These are phyloP conservation scores for Hypoxylon sp. DNA, from an alignment of 2,329 filamentous ascomycete species.

Conservation along the genomic window DNA sequence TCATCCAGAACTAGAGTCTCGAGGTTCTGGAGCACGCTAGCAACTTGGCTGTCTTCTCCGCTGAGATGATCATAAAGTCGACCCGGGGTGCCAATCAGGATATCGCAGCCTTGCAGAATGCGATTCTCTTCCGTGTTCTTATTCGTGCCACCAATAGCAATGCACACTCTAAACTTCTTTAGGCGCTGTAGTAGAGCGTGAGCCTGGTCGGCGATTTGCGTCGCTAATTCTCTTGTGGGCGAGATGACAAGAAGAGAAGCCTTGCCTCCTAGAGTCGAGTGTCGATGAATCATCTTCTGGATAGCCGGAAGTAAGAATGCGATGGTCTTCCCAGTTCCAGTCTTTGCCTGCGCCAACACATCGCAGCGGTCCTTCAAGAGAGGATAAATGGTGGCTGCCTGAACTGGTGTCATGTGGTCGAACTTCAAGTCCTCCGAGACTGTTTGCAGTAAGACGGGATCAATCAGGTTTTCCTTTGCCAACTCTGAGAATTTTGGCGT, in stretches of 20 bases:
- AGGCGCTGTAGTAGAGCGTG: slow-evolving; percentile 78
- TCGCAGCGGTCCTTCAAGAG: slow-evolving; percentile 63
- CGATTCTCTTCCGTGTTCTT: slow-evolving; percentile 79
- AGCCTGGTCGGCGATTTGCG: slow-evolving; percentile 80
- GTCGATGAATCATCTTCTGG: slow-evolving; percentile 75
- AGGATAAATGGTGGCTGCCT: slow-evolving; percentile 65
- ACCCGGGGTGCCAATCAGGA: slow-evolving; percentile 85
- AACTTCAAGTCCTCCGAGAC: slow-evolving; percentile 66
- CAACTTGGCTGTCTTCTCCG: slow-evolving; percentile 77
- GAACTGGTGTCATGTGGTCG: slow-evolving; percentile 69
- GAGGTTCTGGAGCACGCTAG: slow-evolving; percentile 75
- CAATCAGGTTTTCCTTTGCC: slow-evolving; percentile 36
- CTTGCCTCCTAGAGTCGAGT: slow-evolving; percentile 54
- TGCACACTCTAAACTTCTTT: slow-evolving; percentile 80
- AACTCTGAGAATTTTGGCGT: slow-evolving; percentile 31
- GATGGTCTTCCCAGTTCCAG: slow-evolving; percentile 88
- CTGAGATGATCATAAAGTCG: slow-evolving; percentile 84
- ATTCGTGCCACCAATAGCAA: slow-evolving; percentile 86
- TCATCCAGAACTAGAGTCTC: slow-evolving; percentile 89
- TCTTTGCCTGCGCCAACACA: slow-evolving; percentile 85
- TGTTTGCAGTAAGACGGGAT: slow-evolving; percentile 64
- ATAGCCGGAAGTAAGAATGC: slow-evolving; percentile 88
- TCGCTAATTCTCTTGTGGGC: slow-evolving; percentile 78
- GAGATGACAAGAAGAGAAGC: slow-evolving; percentile 76
- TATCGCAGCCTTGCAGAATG: slow-evolving; percentile 80